Percentiles rank a stretch among this genome's conserved stretches.
These are phyloP conservation scores for Lentinus tigrinus DNA, from an alignment of 768 basidiomycete species.

Conservation along the genomic window DNA sequence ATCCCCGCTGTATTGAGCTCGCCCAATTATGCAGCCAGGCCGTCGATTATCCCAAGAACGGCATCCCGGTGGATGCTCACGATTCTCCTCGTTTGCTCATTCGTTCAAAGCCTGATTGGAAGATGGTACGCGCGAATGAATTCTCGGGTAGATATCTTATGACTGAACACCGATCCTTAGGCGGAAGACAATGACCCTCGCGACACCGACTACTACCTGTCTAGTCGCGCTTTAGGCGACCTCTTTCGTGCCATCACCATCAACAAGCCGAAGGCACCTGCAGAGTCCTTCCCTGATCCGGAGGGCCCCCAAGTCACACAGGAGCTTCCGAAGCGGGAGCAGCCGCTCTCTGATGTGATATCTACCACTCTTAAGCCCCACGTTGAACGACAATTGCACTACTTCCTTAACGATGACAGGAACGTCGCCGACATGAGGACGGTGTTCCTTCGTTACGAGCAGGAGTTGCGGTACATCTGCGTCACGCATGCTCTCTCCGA, in stretches of 20 bases:
- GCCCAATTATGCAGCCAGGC: conserved; percentile 65
- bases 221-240: conserved; percentile 66
- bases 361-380: conserved; percentile 22
- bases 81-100: conserved; percentile 55
- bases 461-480: conserved; percentile 71
- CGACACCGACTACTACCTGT: conserved; percentile 68
- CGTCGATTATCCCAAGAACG: conserved; percentile 82
- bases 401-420: conserved; percentile 19
- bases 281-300: conserved; percentile 5
- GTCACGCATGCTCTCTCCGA: conserved; percentile 65
- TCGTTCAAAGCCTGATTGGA: conserved; percentile 78
- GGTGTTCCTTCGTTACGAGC: conserved; percentile 52
- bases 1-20: conserved; percentile 53
- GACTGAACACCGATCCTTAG: background rate
- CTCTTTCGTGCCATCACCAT: conserved; percentile 65
- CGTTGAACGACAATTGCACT: conserved; percentile 23
- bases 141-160: background rate
- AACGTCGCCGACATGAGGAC: conserved; percentile 30
- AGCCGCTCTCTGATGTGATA: conserved; percentile 24
- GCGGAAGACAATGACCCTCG: conserved; percentile 39
- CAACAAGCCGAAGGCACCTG: conserved; percentile 32
- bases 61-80: conserved; percentile 56
- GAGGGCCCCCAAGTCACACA: background rate
- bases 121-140: conserved; percentile 32
- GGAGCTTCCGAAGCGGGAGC: background rate